Evolutionary conservation across 257 asterid genomes (phyloP), one percentile per base, ranked within the genome.

Genomic region (Euphrasia confusa): DNA sequence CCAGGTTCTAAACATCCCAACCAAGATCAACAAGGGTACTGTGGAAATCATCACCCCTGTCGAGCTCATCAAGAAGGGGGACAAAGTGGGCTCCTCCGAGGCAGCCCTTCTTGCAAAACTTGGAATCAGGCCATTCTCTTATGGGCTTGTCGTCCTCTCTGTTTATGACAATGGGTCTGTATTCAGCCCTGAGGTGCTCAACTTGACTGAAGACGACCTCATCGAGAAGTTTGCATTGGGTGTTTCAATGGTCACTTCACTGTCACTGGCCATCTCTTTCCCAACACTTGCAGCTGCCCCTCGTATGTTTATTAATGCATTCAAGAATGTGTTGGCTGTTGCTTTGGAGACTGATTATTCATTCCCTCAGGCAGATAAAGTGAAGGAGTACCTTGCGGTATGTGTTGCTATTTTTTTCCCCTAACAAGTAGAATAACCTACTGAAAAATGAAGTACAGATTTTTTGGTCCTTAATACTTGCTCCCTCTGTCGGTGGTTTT

Each of bases 21-120:
- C 99, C 10, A 93, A 93, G 84, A 93, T 93, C 74, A 93, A 93
- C 95, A 93, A 93, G 91, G 99, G 99, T 67, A 93, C 97, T 21
- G 99, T 93, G 10, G 99, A 93, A 71, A 93, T 93, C 11, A 82
- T 93, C 62, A 93, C 99, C 14, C 97, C 99, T 1, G 99, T 89
- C 5, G 99, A 93, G 71, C 95, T 93, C 10, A 82, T 93, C 78
- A 89, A 74, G 83, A 93, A 93, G 89, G 99, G 99, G 49, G 99
- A 89, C 17, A 93, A 93, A 78, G 99, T 93, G 58, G 96, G 96
- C 11, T 93, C 99, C 17, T 89, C 96, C 50, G 99, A 93, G 67
- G 96, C 99, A 71, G 99, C 99, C 0, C 58, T 93, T 49, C 92
- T 93, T 14, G 75, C 97, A 0, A 93, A 93, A 57, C 97, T 93